These are phyloP conservation scores for Pythium aquatile DNA, from an alignment of 352 stramenopile genomes.

Conservation along the genomic window DNA sequence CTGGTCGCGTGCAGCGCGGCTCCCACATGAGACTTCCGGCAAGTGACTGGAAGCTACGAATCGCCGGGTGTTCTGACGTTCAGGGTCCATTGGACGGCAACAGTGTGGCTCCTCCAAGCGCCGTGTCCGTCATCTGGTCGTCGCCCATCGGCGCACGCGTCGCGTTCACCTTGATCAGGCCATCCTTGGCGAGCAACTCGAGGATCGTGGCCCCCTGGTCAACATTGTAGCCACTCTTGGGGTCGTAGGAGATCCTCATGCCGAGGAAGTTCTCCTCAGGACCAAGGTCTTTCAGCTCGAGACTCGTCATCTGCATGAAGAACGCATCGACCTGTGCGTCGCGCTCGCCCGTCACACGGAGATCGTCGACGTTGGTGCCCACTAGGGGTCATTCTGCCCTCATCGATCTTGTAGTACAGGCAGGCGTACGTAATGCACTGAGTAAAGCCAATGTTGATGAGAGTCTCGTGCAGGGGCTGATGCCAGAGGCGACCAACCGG, in stretches of 20 bases:
- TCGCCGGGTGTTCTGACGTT: neutral
- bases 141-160: neutral
- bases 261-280: conserved; percentile 28
- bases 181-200: conserved; percentile 24
- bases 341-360: too few relatives aligned
- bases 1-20: conserved; percentile 25
- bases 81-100: neutral
- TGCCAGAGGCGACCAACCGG: too few relatives aligned
- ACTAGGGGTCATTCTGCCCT: too few relatives aligned
- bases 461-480: too few relatives aligned
- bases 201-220: conserved; percentile 29
- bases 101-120: too few relatives aligned
- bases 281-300: conserved; percentile 34
- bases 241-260: conserved; percentile 25
- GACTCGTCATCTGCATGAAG: too few relatives aligned
- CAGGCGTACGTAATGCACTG: too few relatives aligned
- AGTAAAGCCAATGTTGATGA: too few relatives aligned
- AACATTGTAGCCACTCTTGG: conserved; percentile 6
- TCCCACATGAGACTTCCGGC: conserved; percentile 35
- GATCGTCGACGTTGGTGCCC: too few relatives aligned
- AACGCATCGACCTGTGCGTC: too few relatives aligned
- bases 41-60: conserved; percentile 25
- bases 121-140: neutral
- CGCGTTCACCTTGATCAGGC: conserved; percentile 16
- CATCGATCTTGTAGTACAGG: too few relatives aligned